These are phyloP conservation scores for Maudiozyma bulderi DNA, from an alignment of 805 yeast genomes.

Conservation along the genomic window DNA sequence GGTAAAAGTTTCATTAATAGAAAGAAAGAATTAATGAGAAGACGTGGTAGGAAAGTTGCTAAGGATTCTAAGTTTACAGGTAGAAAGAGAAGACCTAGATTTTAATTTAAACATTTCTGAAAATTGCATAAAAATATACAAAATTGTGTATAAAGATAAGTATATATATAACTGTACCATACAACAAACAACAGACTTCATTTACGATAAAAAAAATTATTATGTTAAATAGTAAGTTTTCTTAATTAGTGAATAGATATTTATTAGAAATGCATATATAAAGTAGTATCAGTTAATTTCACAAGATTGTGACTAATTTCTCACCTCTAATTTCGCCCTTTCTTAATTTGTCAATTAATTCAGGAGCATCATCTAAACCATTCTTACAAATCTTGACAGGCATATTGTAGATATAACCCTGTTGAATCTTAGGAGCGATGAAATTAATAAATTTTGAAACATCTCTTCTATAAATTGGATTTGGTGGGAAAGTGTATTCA, in stretches of 20 bases:
- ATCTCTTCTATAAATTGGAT: slow-evolving; percentile 18
- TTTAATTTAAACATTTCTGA: slow-evolving; percentile 27
- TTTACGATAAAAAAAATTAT: neutral
- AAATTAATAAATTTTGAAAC: slow-evolving; percentile 22
- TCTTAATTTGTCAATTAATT: slow-evolving; percentile 17
- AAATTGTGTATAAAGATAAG: neutral
- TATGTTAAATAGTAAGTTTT: too few relatives aligned
- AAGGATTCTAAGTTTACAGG: slow-evolving; percentile 87
- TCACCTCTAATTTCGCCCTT: slow-evolving; percentile 23
- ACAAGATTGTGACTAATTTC: slow-evolving; percentile 18
- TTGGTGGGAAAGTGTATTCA: slow-evolving; percentile 17
- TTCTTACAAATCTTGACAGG: slow-evolving; percentile 23
- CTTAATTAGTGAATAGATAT: too few relatives aligned
- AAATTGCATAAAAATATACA: neutral
- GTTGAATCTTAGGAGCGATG: slow-evolving; percentile 14
- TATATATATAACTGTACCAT: slow-evolving; percentile 1
- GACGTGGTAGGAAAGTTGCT: slow-evolving; percentile 85
- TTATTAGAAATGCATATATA: neutral
- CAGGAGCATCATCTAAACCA: slow-evolving; percentile 25
- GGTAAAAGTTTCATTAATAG: slow-evolving; percentile 74
- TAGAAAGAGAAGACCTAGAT: slow-evolving; percentile 62
- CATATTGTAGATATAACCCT: slow-evolving; percentile 26
- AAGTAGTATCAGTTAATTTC: neutral
- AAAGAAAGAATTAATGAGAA: slow-evolving; percentile 88
- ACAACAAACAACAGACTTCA: neutral